These are phyloP conservation scores for Ganoderma boninense DNA, from an alignment of 1,284 basidiomycete species.

Conservation along the genomic window DNA sequence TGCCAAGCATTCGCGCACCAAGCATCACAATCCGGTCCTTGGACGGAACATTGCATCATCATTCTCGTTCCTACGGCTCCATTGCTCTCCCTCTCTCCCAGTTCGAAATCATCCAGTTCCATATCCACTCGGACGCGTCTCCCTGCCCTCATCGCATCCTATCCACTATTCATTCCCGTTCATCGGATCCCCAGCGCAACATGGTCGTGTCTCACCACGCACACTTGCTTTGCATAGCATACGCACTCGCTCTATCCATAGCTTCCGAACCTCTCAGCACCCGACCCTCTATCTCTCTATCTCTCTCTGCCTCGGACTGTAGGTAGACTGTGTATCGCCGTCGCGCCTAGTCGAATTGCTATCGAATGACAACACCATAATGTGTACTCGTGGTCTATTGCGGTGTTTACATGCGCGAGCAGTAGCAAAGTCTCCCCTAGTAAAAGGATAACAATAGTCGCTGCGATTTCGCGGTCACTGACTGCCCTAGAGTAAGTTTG, in stretches of 20 bases:
- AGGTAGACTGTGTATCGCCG: slow-evolving; percentile 28
- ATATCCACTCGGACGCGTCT: neutral
- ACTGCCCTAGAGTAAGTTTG: no score
- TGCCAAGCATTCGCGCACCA: neutral
- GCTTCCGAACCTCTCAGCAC: slow-evolving; percentile 8
- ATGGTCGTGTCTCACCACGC: slow-evolving; percentile 24
- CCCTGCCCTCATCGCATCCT: neutral
- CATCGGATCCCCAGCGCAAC: slow-evolving; percentile 5
- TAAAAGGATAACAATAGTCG: no score
- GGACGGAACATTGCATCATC: neutral
- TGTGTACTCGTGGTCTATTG: slow-evolving; percentile 3
- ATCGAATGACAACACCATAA: slow-evolving; percentile 25
- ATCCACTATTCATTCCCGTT: neutral
- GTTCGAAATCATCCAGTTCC: neutral
- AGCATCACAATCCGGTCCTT: neutral
- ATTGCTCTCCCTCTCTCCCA: neutral
- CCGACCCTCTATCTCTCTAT: neutral
- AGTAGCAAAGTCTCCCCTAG: no score
- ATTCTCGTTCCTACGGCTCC: neutral
- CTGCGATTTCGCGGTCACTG: no score
- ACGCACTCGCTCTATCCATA: slow-evolving; percentile 25
- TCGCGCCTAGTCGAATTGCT: slow-evolving; percentile 29
- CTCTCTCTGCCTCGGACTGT: slow-evolving; percentile 16
- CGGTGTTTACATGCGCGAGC: neutral
- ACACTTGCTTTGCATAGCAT: slow-evolving; percentile 26